Conservation (phyloP, 2,329 filamentous ascomycete species). For the Cordyceps tenuipes region DNA sequence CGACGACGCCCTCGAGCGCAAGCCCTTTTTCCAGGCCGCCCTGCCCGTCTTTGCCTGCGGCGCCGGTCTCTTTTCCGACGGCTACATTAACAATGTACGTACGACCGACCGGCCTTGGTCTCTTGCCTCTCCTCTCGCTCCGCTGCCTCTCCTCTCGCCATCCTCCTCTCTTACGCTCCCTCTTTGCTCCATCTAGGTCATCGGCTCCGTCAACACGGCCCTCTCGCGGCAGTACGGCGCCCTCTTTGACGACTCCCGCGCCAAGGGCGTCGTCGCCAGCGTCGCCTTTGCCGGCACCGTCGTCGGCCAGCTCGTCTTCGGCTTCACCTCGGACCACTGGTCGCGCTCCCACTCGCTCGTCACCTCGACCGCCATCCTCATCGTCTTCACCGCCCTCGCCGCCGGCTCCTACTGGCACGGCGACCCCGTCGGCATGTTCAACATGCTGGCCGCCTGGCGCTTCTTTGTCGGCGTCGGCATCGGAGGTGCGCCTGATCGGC, state of each 20-base stretch:
- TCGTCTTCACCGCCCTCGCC: slow-evolving; percentile 74
- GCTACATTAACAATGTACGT: slow-evolving; percentile 79
- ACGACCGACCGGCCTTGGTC: neutral
- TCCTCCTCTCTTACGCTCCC: neutral
- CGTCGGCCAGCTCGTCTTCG: slow-evolving; percentile 72
- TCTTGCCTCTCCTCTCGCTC: too few species aligned
- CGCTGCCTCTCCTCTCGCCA: neutral
- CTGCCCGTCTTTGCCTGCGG: slow-evolving; percentile 79
- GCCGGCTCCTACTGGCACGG: slow-evolving; percentile 70
- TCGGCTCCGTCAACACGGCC: slow-evolving; percentile 78
- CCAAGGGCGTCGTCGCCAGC: slow-evolving; percentile 65
- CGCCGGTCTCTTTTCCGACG: slow-evolving; percentile 83
- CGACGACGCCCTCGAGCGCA: slow-evolving; percentile 8
- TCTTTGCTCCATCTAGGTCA: slow-evolving; percentile 47
- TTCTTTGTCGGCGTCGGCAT: slow-evolving; percentile 80
- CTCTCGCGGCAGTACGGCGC: slow-evolving; percentile 59
- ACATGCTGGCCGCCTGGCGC: slow-evolving; percentile 68
- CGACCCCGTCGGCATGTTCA: slow-evolving; percentile 61
- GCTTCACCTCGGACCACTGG: slow-evolving; percentile 74
- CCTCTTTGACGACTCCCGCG: slow-evolving; percentile 59
- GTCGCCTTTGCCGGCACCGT: slow-evolving; percentile 86
- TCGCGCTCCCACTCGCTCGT: slow-evolving; percentile 77
- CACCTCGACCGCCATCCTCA: slow-evolving; percentile 71
- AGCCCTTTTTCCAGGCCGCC: slow-evolving; percentile 10
- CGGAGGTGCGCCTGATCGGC: slow-evolving; percentile 38